Conservation (phyloP, 306 rosid genomes). For the Dicorynia guianensis region DNA sequence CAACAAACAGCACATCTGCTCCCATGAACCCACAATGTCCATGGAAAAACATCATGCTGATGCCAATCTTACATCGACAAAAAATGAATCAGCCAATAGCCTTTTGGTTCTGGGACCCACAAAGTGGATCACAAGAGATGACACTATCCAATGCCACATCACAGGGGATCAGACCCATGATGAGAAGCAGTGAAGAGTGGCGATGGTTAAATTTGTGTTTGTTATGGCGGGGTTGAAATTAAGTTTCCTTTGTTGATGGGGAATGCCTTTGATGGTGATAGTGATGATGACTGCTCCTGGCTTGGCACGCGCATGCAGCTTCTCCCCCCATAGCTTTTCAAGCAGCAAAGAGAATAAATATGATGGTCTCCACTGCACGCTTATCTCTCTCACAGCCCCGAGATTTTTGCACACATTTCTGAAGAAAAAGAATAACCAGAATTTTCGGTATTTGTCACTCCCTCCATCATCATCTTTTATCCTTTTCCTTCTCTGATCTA, state of each 20-base stretch:
- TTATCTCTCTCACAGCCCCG: constrained; percentile 48
- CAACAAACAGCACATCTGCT: constrained; percentile 26
- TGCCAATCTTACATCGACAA: constrained; percentile 61
- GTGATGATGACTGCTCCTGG: constrained; percentile 73
- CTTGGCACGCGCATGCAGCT: constrained; percentile 70
- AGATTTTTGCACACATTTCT: constrained; percentile 60
- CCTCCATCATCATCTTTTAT: constrained; percentile 66
- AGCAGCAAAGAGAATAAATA: constrained; percentile 78
- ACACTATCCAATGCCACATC: constrained; percentile 10
- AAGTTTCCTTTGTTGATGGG: constrained; percentile 4
- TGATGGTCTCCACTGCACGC: constrained; percentile 85
- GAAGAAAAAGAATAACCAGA: constrained; percentile 54
- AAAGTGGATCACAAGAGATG: not conserved
- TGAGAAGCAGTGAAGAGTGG: constrained; percentile 13
- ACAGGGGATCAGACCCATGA: not conserved
- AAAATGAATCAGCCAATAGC: not conserved
- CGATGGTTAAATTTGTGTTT: constrained; percentile 19
- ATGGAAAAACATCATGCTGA: constrained; percentile 57
- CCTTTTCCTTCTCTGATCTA: constrained; percentile 38
- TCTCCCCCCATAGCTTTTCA: constrained; percentile 55
- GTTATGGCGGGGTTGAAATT: constrained; percentile 25
- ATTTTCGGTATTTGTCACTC: constrained; percentile 68
- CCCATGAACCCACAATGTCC: constrained; percentile 21
- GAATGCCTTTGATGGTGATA: constrained; percentile 54
- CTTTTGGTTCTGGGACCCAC: constrained; percentile 13